Evolutionary conservation across 306 rosid species (phyloP).

Genomic region (Rubus parviflorus): DNA sequence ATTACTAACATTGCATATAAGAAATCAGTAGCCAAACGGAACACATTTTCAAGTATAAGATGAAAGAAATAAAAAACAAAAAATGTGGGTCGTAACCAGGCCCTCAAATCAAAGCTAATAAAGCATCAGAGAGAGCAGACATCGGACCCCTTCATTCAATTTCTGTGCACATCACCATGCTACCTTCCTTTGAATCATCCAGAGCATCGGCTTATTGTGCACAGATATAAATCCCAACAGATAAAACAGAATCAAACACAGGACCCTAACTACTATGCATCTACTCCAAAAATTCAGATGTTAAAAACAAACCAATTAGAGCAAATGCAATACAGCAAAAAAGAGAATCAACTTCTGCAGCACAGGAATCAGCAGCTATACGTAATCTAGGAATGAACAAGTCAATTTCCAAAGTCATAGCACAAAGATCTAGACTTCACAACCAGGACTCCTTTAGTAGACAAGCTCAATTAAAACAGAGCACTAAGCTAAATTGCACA

Average conservation of each 20-base stretch:
- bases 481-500: background rate
- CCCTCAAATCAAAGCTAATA: constrained; percentile 1
- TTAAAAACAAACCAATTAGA: background rate
- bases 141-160: background rate
- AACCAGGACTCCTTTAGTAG: background rate
- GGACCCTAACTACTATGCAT: no score
- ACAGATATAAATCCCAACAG: background rate
- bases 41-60: background rate
- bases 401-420: background rate
- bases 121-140: constrained; percentile 4
- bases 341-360: no score
- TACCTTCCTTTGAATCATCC: constrained; percentile 6
- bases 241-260: no score
- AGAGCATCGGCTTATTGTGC: constrained; percentile 17
- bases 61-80: background rate
- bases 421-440: background rate
- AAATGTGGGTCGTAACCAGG: constrained; percentile 5
- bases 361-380: background rate
- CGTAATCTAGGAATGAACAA: background rate
- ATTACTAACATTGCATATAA: background rate
- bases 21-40: background rate
- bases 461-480: background rate
- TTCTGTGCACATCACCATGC: constrained; percentile 14
- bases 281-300: background rate
- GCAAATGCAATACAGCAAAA: no score